Percentiles rank a stretch among this genome's conserved stretches.
Evolutionary conservation across 768 basidiomycete species (phyloP).

Genomic region (Leucocoprinus sp.): DNA sequence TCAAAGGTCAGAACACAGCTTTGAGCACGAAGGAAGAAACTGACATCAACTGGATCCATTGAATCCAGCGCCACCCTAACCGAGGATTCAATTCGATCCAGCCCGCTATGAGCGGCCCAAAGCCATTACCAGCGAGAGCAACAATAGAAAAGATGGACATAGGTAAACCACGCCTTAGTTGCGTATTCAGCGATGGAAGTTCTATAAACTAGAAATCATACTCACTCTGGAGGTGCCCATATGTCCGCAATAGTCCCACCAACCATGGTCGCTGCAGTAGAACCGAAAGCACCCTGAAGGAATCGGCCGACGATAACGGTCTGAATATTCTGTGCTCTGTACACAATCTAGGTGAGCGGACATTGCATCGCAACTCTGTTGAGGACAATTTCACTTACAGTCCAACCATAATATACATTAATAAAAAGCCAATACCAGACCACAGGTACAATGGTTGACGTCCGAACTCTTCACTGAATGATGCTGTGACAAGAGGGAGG

Average conservation of each 20-base stretch:
- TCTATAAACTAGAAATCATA: neutral
- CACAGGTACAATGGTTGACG: slow-evolving; percentile 48
- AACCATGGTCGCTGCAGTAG: slow-evolving; percentile 66
- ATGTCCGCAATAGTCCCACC: slow-evolving; percentile 69
- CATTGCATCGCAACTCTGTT: neutral
- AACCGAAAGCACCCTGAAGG: slow-evolving; percentile 57
- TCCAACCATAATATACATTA: slow-evolving; percentile 42
- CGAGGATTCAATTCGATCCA: slow-evolving; percentile 22
- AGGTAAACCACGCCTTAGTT: slow-evolving; percentile 58
- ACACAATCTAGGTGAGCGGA: slow-evolving; percentile 19
- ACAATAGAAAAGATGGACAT: slow-evolving; percentile 66
- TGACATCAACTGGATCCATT: slow-evolving; percentile 24
- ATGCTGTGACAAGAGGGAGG: slow-evolving; percentile 54
- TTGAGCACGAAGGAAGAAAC: slow-evolving; percentile 8
- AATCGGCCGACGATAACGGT: slow-evolving; percentile 58
- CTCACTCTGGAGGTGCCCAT: slow-evolving; percentile 54
- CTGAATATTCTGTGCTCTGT: slow-evolving; percentile 44
- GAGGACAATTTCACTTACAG: slow-evolving; percentile 28
- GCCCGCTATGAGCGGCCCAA: slow-evolving; percentile 20
- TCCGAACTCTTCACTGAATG: slow-evolving; percentile 66
- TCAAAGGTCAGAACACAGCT: neutral
- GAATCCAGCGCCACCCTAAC: slow-evolving; percentile 23
- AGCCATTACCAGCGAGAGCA: slow-evolving; percentile 24
- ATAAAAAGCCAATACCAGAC: slow-evolving; percentile 36
- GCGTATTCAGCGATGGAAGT: neutral